These are phyloP conservation scores for Rutstroemia sp. DNA, from an alignment of 2,329 filamentous ascomycete species.

Conservation along the genomic window DNA sequence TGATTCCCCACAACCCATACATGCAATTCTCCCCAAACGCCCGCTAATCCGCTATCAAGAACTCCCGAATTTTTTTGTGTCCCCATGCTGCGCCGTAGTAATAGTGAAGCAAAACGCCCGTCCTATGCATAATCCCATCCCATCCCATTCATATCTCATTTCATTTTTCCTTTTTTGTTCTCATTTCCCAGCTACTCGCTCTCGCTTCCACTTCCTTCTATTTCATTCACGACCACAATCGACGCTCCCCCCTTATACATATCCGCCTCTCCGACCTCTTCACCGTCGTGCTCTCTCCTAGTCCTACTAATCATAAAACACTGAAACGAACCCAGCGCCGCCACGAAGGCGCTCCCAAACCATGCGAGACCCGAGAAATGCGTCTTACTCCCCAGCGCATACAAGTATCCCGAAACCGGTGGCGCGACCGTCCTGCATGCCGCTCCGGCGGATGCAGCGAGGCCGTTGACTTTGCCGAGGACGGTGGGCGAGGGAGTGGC, in stretches of 20 bases:
- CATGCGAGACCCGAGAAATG: conserved; percentile 56
- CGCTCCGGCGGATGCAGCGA: conserved; percentile 58
- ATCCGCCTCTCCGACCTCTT: background rate
- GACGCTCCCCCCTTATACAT: background rate
- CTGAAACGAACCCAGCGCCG: conserved; percentile 49
- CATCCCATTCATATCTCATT: no score
- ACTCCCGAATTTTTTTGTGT: no score
- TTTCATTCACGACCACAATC: background rate
- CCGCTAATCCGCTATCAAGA: no score
- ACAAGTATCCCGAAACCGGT: conserved; percentile 56
- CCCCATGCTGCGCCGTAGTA: no score
- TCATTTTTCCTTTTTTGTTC: background rate
- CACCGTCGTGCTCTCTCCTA: conserved; percentile 10
- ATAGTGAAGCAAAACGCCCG: no score
- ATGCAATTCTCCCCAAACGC: no score
- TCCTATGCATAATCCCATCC: no score
- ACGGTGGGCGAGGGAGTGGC: conserved; percentile 49
- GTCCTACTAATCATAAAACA: conserved; percentile 38
- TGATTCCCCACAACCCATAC: no score
- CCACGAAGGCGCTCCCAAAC: conserved; percentile 53
- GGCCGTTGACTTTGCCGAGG: conserved; percentile 57
- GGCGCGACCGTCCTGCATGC: conserved; percentile 62
- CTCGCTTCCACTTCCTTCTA: background rate
- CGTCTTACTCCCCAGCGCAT: conserved; percentile 49
- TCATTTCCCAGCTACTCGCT: background rate